These are phyloP conservation scores for Chrysoporthe cubensis DNA, from an alignment of 2,329 filamentous ascomycete genomes.

Conservation along the genomic window DNA sequence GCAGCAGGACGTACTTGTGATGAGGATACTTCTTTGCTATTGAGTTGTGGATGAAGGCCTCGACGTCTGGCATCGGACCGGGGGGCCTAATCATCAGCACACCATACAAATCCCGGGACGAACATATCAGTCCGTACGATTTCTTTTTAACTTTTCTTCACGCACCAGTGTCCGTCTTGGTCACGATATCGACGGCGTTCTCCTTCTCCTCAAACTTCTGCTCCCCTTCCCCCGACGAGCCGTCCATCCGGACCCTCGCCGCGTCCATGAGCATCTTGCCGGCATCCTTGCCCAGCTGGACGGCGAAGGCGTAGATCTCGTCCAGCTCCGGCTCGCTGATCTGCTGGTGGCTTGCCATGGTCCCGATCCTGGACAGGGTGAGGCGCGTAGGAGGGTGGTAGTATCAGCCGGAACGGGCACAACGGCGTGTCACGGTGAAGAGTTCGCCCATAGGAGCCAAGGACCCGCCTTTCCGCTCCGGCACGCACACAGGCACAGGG, in stretches of 20 bases:
- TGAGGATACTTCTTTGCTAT: conserved; percentile 64
- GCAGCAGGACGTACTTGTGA: conserved; percentile 59
- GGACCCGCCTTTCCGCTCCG: too few relatives aligned
- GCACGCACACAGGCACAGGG: too few relatives aligned
- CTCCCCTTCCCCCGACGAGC: conserved; percentile 34
- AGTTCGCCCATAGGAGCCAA: too few relatives aligned
- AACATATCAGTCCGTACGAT: too few relatives aligned
- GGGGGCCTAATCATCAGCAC: conserved; percentile 1
- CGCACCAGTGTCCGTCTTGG: conserved; percentile 72
- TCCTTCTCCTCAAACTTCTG: conserved; percentile 66
- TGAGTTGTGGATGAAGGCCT: conserved; percentile 67
- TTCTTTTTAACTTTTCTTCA: conserved; percentile 15
- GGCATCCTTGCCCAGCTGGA: conserved; percentile 71
- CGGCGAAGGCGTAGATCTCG: conserved; percentile 71
- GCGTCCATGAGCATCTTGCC: conserved; percentile 69
- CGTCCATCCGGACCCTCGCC: conserved; percentile 58
- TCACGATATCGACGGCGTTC: conserved; percentile 77
- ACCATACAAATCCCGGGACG: neutral
- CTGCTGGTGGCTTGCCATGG: conserved; percentile 3
- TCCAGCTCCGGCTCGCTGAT: conserved; percentile 53
- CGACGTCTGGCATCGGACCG: conserved; percentile 59
- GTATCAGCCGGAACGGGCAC: too few relatives aligned
- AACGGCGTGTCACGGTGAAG: too few relatives aligned
- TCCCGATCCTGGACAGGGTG: neutral
- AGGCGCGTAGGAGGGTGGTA: too few relatives aligned